Conservation (phyloP, 1,284 basidiomycete species). For the Ceratobasidium sp. region DNA sequence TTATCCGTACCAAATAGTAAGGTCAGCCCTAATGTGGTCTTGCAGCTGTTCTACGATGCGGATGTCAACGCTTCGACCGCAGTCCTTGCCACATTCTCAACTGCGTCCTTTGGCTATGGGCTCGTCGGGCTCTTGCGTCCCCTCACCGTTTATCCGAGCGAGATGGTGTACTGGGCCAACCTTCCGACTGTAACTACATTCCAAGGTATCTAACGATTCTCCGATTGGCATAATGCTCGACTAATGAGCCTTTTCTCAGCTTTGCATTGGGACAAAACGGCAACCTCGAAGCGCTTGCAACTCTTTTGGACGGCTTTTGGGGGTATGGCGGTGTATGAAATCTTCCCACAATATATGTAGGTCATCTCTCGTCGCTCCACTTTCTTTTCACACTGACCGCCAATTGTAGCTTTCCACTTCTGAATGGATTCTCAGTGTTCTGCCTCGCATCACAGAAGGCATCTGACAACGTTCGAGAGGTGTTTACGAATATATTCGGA, state of each 20-base stretch:
- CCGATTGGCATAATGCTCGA: not conserved
- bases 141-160: constrained; percentile 75
- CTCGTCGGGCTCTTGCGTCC: constrained; percentile 70
- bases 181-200: constrained; percentile 72
- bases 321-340: constrained; percentile 69
- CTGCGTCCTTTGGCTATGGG: constrained; percentile 75
- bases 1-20: not conserved
- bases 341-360: constrained; percentile 71
- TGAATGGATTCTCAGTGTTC: constrained; percentile 70
- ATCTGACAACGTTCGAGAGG: constrained; percentile 59
- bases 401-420: constrained; percentile 63
- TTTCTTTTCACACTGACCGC: constrained; percentile 13
- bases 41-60: constrained; percentile 71
- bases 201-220: constrained; percentile 61
- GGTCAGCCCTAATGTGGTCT: not conserved
- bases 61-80: constrained; percentile 70
- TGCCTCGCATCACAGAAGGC: constrained; percentile 69
- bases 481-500: constrained; percentile 75
- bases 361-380: constrained; percentile 44
- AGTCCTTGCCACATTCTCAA: constrained; percentile 74
- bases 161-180: constrained; percentile 77
- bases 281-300: constrained; percentile 68
- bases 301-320: constrained; percentile 71
- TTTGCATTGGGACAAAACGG: constrained; percentile 65
- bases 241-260: constrained; percentile 55